Evolutionary conservation across 768 basidiomycete genomes (phyloP).

Genomic region (Multifurca ochricompacta): DNA sequence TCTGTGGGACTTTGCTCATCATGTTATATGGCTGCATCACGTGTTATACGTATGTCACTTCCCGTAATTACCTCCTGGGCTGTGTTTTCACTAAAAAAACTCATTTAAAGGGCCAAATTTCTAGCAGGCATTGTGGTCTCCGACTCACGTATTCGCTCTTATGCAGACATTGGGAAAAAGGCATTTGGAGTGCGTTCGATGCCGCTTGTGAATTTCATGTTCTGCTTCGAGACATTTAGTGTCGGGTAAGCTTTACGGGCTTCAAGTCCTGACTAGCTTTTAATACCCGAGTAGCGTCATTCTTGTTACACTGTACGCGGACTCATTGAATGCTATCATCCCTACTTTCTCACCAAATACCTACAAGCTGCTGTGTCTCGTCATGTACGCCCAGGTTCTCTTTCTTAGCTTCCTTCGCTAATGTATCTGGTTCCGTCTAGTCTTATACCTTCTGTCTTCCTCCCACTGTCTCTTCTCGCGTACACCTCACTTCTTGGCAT

Average conservation of each 20-base stretch:
- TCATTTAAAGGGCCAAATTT: constrained; percentile 63
- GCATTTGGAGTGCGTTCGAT: constrained; percentile 76
- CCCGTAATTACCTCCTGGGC: neutral
- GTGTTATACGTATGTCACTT: constrained; percentile 73
- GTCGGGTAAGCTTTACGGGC: constrained; percentile 45
- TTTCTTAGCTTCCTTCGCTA: neutral
- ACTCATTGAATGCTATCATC: constrained; percentile 69
- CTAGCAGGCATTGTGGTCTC: constrained; percentile 67
- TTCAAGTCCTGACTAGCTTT: neutral
- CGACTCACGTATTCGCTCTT: constrained; percentile 68
- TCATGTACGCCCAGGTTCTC: constrained; percentile 44
- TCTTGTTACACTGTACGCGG: constrained; percentile 83
- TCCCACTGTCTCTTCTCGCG: constrained; percentile 81
- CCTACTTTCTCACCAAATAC: constrained; percentile 58
- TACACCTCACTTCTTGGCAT: constrained; percentile 86
- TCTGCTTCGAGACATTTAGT: constrained; percentile 83
- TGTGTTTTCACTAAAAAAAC: neutral
- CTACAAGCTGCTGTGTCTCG: constrained; percentile 68
- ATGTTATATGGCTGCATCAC: constrained; percentile 71
- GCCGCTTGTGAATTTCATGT: constrained; percentile 58
- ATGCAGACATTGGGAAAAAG: constrained; percentile 82
- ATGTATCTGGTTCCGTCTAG: constrained; percentile 32
- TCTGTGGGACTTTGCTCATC: constrained; percentile 65
- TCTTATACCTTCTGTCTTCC: constrained; percentile 74
- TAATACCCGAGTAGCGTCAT: constrained; percentile 49